Base-by-base conservation (phyloP, 192 early-diverging fungal species). In the Kickxella alabastrina region DNA sequence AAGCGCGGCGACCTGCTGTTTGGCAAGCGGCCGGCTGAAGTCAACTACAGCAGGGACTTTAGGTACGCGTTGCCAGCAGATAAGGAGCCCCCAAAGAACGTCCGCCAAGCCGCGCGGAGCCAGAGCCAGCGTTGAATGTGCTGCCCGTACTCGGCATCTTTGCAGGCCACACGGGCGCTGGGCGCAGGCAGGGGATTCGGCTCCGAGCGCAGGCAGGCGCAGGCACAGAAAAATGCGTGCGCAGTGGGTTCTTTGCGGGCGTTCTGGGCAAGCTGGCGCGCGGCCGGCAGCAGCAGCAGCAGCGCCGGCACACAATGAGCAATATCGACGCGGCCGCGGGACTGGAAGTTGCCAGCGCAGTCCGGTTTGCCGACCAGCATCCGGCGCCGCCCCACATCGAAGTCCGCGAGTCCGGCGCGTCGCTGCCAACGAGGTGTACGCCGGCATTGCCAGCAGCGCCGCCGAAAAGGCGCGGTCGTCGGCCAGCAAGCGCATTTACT, bases 401-500 rank as follows among this genome's bases (percentile, higher is more conserved):
- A 13, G 12, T 65, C 4, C 10, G 25, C 5, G 47, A 57, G 26
- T 49, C 62, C 5, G 23, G 24, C 28, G 53, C 43, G 21, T 44
- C 68, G 19, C 57, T 71, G 15, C 61, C 69, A 2, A 44, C 47
- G 10, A 62, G 24, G 57, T 73, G 7, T 61, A 43, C 24, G 57
- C 42, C 9, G 46, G 50, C n/a, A 65, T 73, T 39, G 62, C 49
- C 17, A 46, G 48, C 24, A 53, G 27, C 22, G 51, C 69, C 3
- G 34, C 42, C n/a, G 54, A 57, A 10, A 31, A 49, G 12, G 52
- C 57, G 5, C 57, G 43, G 49, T 73, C 62, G 27, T 60, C 69
- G 12, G 55, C 57, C 2, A 58, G 56, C 43, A 43, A 47, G 9
- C 69, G 62, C 37, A 59, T 73, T 47, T 73, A 73, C 39, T 40